A percentile compares a stretch with the other conserved stretches of the same genome.
Conservation (phyloP, 768 basidiomycete species). For the Mycena polygramma region DNA sequence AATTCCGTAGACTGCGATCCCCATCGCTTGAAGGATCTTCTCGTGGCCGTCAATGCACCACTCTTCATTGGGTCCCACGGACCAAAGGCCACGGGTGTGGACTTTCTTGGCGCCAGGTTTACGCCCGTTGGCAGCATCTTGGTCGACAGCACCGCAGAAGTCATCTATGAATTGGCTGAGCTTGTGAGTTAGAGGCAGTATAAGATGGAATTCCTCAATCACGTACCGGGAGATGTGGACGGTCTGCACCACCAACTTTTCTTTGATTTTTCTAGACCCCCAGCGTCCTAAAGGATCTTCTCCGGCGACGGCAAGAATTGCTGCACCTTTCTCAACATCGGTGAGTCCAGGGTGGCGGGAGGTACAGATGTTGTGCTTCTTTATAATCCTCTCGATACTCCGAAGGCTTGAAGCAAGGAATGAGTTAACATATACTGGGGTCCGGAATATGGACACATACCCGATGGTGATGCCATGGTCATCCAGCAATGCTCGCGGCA, state of each 20-base stretch:
- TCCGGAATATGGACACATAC: neutral
- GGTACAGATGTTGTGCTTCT: constrained; percentile 6
- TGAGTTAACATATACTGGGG: neutral
- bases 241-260: constrained; percentile 10
- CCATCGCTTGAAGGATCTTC: constrained; percentile 37
- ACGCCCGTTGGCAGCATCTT: neutral
- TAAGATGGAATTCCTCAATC: too few relatives aligned
- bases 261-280: constrained; percentile 22
- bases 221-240: constrained; percentile 19
- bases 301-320: constrained; percentile 9
- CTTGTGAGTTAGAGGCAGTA: neutral
- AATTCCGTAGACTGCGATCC: constrained; percentile 42
- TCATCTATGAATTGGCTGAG: constrained; percentile 13
- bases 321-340: constrained; percentile 8
- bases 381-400: constrained; percentile 10
- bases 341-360: constrained; percentile 18
- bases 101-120: constrained; percentile 39
- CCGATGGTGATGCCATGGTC: constrained; percentile 5
- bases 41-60: constrained; percentile 48
- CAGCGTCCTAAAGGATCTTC: constrained; percentile 22
- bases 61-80: constrained; percentile 46
- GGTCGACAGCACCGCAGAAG: neutral
- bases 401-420: neutral
- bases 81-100: constrained; percentile 41
- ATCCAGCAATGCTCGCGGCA: neutral